Evolutionary conservation across 2,329 filamentous ascomycete species (phyloP).

Genomic region (Monosporascus sp.): DNA sequence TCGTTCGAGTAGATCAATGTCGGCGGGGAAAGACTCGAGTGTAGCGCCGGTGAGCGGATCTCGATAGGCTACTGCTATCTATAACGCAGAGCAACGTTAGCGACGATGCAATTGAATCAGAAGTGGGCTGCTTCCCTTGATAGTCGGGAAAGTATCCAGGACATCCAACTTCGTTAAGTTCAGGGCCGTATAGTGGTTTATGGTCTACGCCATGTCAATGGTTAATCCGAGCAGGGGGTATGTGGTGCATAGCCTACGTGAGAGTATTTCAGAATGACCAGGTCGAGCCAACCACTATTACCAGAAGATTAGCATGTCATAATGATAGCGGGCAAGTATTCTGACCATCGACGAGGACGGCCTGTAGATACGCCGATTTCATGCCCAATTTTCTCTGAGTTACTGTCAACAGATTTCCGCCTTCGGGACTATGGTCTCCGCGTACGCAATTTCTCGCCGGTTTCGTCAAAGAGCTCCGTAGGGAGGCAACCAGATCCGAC

Average conservation of each 20-base stretch:
- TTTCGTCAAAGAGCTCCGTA: not conserved
- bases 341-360: slow-evolving; percentile 9
- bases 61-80: not conserved
- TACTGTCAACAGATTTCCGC: not conserved
- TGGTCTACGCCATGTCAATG: slow-evolving; percentile 23
- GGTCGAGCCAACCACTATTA: slow-evolving; percentile 57
- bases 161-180: slow-evolving; percentile 59
- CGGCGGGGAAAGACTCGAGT: slow-evolving; percentile 2
- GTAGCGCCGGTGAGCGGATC: not conserved
- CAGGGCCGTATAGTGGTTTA: slow-evolving; percentile 63
- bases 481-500: not conserved
- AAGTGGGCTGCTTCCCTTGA: slow-evolving; percentile 42
- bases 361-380: slow-evolving; percentile 2
- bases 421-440: not conserved
- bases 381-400: slow-evolving; percentile 2
- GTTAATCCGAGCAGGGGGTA: not conserved
- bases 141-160: slow-evolving; percentile 66
- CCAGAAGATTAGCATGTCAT: slow-evolving; percentile 23
- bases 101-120: not conserved
- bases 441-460: slow-evolving; percentile 19
- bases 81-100: not conserved
- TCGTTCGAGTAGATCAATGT: slow-evolving; percentile 1
- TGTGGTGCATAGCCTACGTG: slow-evolving; percentile 13
- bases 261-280: slow-evolving; percentile 64
- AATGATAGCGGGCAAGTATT: slow-evolving; percentile 27